Percentiles rank a stretch among this genome's conserved stretches.
These are phyloP conservation scores for Lentinula sp. DNA, from an alignment of 768 basidiomycete genomes.

Conservation along the genomic window DNA sequence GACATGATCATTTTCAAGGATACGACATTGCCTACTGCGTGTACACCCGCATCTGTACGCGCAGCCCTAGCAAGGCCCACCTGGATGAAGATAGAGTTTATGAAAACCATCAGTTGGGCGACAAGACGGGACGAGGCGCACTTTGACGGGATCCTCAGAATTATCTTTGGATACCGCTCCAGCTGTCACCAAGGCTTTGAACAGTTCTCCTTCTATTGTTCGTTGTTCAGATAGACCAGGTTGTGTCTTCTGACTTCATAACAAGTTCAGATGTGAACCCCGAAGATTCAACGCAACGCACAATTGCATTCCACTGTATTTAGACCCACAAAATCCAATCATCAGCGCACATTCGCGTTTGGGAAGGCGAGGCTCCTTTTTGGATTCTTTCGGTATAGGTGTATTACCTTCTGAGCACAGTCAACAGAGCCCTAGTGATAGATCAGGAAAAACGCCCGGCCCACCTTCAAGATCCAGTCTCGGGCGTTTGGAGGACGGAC, in stretches of 20 bases:
- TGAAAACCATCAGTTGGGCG: not conserved
- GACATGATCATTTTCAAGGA: conserved; percentile 84
- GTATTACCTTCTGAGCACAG: not conserved
- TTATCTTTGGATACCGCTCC: conserved; percentile 96
- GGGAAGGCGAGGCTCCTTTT: conserved; percentile 53
- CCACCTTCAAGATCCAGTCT: not conserved
- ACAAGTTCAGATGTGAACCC: not conserved
- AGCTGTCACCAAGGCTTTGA: conserved; percentile 80
- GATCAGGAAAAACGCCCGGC: not conserved
- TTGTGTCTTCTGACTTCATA: conserved; percentile 4
- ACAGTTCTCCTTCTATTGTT: conserved; percentile 90
- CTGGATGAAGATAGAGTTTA: conserved; percentile 28
- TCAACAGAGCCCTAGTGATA: not conserved
- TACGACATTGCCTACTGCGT: conserved; percentile 92
- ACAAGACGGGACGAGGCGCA: conserved; percentile 19
- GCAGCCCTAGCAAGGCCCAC: conserved; percentile 85
- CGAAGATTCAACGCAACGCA: conserved; percentile 33
- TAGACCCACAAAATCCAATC: conserved; percentile 88
- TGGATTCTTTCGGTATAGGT: not conserved
- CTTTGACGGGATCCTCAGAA: conserved; percentile 85
- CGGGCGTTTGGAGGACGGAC: not conserved
- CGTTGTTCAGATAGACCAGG: conserved; percentile 62
- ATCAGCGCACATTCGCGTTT: conserved; percentile 83
- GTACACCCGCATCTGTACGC: conserved; percentile 94
- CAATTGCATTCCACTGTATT: conserved; percentile 96